Evolutionary conservation across 2,329 filamentous ascomycete genomes (phyloP), one percentile per base, ranked within the genome.

Genomic region (Metarhizium sp.): DNA sequence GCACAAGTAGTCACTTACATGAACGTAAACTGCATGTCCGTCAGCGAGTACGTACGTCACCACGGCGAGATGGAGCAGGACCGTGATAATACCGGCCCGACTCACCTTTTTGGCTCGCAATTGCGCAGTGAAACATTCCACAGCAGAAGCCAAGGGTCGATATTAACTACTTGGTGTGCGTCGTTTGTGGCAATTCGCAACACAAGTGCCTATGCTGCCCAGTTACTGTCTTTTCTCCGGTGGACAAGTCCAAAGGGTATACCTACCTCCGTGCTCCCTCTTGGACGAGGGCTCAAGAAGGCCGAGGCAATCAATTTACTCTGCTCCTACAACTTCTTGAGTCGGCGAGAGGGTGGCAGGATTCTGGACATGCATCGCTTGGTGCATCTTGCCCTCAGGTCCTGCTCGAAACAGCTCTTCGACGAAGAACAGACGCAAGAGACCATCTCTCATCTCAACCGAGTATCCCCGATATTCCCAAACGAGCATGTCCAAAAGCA

Each of bases 1-100:
- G 62, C 59, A 4, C 68, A 75, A 62, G 69, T 73, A 16, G 66
- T 69, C 3, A 71, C 73, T 8, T 77, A 74, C 53, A 62, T 78
- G 20, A 73, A 70, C 49, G 56, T 56, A 18, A 69, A 60, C 40
- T 56, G 62, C 4, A 58, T 62, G 20, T 32, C 64, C 1, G 54
- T 70, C 6, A 6, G 20, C 1, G 56, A 66, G 47, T 77, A 77
- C 55, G 50, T 74, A 14, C 53, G 46, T 2, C 65, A 72, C 0
- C 59, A 72, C 13, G 57, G 49, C 58, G 60, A 6, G 71, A 76
- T 57, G 60, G 63, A 3, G 62, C 59, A n/a, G 63, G 11, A 20
- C 10, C 25, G 25, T 25, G 25, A 25, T 25, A n/a, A 51, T 18
- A 11, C 36, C 18, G 5, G 30, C 20, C 13, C 16, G n/a, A 8